A percentile compares a stretch with the other conserved stretches of the same genome.
These are phyloP conservation scores for Tetrastigma voinierianum DNA, from an alignment of 164 flowering plant species.

Conservation along the genomic window DNA sequence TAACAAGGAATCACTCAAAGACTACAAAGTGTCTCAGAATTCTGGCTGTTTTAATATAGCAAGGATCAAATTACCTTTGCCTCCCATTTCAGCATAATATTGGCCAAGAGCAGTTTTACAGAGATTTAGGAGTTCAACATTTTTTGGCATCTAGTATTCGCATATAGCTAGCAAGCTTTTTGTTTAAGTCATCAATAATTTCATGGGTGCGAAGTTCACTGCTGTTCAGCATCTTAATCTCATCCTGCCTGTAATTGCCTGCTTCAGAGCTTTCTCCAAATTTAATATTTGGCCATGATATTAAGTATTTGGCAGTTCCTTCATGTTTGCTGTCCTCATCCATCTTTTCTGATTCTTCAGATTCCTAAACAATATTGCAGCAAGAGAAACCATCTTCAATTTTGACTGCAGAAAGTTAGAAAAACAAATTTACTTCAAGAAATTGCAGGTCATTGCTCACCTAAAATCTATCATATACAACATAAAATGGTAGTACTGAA, in stretches of 20 bases:
- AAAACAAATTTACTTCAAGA: constrained; percentile 7
- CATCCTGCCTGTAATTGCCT: constrained; percentile 69
- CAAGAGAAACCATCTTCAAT: constrained; percentile 34
- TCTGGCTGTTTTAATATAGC: not conserved
- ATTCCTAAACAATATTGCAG: constrained; percentile 61
- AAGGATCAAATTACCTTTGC: constrained; percentile 61
- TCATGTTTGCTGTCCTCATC: constrained; percentile 93
- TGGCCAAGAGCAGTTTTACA: constrained; percentile 99
- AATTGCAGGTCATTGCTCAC: not conserved
- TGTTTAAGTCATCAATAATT: constrained; percentile 62
- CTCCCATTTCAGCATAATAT: constrained; percentile 96
- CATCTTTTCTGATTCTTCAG: constrained; percentile 98
- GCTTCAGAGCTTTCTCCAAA: constrained; percentile 80
- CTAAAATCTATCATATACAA: not conserved
- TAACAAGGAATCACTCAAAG: not conserved
- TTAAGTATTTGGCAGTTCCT: constrained; percentile 66
- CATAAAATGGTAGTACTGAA: not conserved
- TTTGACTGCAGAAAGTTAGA: constrained; percentile 18
- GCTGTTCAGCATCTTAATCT: constrained; percentile 39
- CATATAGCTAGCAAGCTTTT: constrained; percentile 55
- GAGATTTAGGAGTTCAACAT: constrained; percentile 86
- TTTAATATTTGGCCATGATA: constrained; percentile 65
- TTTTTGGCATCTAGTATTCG: constrained; percentile 69
- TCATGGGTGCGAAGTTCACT: constrained; percentile 71
- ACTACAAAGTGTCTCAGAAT: not conserved